These are phyloP conservation scores for Sarocladiaceae sp. DNA, from an alignment of 2,329 filamentous ascomycete genomes.

Conservation along the genomic window DNA sequence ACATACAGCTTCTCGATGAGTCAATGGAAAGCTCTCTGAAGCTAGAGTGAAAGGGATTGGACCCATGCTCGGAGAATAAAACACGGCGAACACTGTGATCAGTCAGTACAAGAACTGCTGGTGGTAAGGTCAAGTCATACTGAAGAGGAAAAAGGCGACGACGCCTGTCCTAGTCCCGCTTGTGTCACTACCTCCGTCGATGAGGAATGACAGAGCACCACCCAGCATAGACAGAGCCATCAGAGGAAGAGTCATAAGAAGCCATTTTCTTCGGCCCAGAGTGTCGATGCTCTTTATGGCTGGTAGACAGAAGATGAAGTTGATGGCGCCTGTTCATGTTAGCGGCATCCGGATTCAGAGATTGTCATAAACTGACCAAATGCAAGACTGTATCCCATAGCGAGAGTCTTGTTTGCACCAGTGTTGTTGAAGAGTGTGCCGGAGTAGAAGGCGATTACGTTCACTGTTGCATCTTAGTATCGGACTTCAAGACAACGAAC, in stretches of 20 bases:
- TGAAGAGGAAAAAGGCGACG: conserved; percentile 32
- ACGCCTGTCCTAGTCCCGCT: conserved; percentile 21
- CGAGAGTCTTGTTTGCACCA: conserved; percentile 16
- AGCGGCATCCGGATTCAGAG: background rate
- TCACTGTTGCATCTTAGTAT: conserved; percentile 17
- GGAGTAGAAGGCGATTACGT: conserved; percentile 41
- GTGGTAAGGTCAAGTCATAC: conserved; percentile 14
- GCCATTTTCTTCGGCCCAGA: conserved; percentile 38
- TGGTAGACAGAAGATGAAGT: conserved; percentile 37
- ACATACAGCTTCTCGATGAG: conserved; percentile 37
- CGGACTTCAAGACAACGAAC: background rate
- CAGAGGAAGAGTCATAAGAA: conserved; percentile 36
- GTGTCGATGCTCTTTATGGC: conserved; percentile 29
- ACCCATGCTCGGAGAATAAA: conserved; percentile 37
- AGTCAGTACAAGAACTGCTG: background rate
- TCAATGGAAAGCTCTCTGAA: conserved; percentile 45
- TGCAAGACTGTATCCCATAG: conserved; percentile 25
- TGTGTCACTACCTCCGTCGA: conserved; percentile 12
- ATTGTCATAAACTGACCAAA: conserved; percentile 18
- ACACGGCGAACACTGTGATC: conserved; percentile 31
- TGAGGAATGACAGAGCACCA: conserved; percentile 29
- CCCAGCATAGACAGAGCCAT: conserved; percentile 39
- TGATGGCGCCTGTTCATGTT: conserved; percentile 25
- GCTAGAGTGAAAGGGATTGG: conserved; percentile 47
- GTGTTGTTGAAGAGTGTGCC: conserved; percentile 24